These are phyloP conservation scores for Neurospora sp. DNA, from an alignment of 495 filamentous ascomycete species.

Conservation along the genomic window DNA sequence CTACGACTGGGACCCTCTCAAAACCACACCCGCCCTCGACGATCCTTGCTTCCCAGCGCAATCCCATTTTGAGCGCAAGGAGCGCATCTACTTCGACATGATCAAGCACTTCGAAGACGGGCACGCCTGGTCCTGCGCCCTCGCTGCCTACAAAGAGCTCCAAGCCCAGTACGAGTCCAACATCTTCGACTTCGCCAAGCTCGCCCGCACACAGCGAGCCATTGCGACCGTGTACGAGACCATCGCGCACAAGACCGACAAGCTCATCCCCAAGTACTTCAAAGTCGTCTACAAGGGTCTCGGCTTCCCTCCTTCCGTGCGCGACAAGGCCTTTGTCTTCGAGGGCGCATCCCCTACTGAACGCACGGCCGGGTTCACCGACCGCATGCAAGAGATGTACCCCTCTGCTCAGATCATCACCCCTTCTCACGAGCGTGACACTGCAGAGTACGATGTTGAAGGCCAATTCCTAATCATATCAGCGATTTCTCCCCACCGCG, in stretches of 20 bases:
- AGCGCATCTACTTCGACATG: slow-evolving; percentile 84
- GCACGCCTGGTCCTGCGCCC: slow-evolving; percentile 79
- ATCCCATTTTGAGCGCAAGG: slow-evolving; percentile 85
- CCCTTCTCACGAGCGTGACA: slow-evolving; percentile 36
- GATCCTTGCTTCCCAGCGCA: slow-evolving; percentile 76
- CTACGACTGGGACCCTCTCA: slow-evolving; percentile 79
- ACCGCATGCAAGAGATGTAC: slow-evolving; percentile 86
- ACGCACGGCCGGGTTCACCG: slow-evolving; percentile 70
- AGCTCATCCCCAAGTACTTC: slow-evolving; percentile 75
- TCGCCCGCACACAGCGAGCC: slow-evolving; percentile 77
- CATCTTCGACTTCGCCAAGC: slow-evolving; percentile 83
- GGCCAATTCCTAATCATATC: slow-evolving; percentile 88
- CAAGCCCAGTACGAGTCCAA: slow-evolving; percentile 79
- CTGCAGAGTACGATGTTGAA: slow-evolving; percentile 59
- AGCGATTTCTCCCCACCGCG: slow-evolving; percentile 68
- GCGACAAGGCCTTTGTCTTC: slow-evolving; percentile 90
- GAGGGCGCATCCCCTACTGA: slow-evolving; percentile 64
- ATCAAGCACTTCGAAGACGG: slow-evolving; percentile 92
- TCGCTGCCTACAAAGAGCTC: slow-evolving; percentile 87
- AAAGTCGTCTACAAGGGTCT: slow-evolving; percentile 85
- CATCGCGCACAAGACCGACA: slow-evolving; percentile 63
- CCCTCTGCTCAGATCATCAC: slow-evolving; percentile 76
- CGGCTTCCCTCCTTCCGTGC: slow-evolving; percentile 69
- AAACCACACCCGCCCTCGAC: slow-evolving; percentile 52
- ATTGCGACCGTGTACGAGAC: slow-evolving; percentile 91